A percentile compares a stretch with the other conserved stretches of the same genome.
Conservation (phyloP, 139 green algal genomes). For the Chlamydomonas incerta region DNA sequence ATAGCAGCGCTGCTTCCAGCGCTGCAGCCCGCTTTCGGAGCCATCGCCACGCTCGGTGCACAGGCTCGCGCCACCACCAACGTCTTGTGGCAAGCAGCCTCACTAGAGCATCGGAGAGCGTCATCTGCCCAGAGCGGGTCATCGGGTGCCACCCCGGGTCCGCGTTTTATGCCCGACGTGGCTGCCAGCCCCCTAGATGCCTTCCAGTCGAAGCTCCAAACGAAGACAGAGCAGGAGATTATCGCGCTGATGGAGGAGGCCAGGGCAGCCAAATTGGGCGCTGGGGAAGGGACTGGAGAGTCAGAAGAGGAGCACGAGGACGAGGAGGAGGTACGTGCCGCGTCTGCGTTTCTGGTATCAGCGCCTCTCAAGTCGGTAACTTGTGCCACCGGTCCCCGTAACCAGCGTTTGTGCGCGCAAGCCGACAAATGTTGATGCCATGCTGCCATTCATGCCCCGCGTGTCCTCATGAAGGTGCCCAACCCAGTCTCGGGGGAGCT, state of each 20-base stretch:
- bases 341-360: not conserved
- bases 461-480: not conserved
- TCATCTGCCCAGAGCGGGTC: no score
- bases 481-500: slow-evolving; percentile 24
- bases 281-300: not conserved
- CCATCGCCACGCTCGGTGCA: no score
- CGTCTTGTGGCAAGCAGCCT: no score
- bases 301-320: not conserved
- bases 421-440: no score
- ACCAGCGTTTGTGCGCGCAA: no score
- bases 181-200: not conserved
- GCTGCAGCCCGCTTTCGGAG: no score
- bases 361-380: not conserved
- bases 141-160: no score
- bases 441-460: no score
- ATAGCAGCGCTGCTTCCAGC: no score
- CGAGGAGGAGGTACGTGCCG: not conserved
- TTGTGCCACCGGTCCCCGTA: no score
- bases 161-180: not conserved
- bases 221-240: slow-evolving; percentile 19
- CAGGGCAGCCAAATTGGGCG: not conserved
- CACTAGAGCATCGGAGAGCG: no score
- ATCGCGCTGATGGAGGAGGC: slow-evolving; percentile 1
- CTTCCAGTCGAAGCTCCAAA: slow-evolving; percentile 5
- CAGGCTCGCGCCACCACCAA: no score